These are phyloP conservation scores for Clonostachys rhizophaga DNA, from an alignment of 2,329 filamentous ascomycete species.

Conservation along the genomic window DNA sequence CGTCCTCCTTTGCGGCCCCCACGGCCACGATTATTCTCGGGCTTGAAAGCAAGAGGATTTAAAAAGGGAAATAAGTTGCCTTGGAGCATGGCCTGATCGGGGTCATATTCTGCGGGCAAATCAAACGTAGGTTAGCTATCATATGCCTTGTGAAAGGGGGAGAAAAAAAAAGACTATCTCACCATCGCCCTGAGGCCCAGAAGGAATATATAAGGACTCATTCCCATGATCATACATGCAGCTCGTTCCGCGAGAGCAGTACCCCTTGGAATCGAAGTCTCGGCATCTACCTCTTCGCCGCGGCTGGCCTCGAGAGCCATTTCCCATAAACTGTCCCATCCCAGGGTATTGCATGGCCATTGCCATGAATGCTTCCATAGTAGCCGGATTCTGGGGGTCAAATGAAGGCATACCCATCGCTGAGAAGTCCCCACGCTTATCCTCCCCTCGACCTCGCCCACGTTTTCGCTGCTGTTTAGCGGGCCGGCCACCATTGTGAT, in stretches of 20 bases:
- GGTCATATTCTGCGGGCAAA: conserved; percentile 24
- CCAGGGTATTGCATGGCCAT: conserved; percentile 37
- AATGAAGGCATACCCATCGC: conserved; percentile 36
- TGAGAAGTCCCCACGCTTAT: conserved; percentile 3
- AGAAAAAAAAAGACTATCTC: background rate
- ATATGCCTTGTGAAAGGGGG: too few species aligned
- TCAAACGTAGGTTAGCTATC: background rate
- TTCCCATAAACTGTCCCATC: conserved; percentile 29
- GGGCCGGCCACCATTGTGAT: background rate
- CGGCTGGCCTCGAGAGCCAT: conserved; percentile 12
- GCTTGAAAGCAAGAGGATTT: conserved; percentile 8
- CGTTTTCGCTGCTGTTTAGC: background rate
- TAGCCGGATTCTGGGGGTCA: conserved; percentile 57
- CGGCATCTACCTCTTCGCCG: conserved; percentile 50
- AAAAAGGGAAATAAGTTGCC: background rate
- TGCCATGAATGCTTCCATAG: conserved; percentile 55
- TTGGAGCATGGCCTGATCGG: conserved; percentile 15
- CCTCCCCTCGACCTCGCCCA: background rate
- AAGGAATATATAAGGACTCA: conserved; percentile 17
- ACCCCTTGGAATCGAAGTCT: conserved; percentile 70
- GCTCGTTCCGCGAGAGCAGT: conserved; percentile 60
- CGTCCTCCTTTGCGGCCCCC: conserved; percentile 27
- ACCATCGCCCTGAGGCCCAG: conserved; percentile 1
- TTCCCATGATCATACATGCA: conserved; percentile 68
- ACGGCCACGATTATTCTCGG: conserved; percentile 19